phyloP scores from a whole-genome alignment of 2,329 filamentous ascomycete genomes.

The Trichoderma asperellum region DNA sequence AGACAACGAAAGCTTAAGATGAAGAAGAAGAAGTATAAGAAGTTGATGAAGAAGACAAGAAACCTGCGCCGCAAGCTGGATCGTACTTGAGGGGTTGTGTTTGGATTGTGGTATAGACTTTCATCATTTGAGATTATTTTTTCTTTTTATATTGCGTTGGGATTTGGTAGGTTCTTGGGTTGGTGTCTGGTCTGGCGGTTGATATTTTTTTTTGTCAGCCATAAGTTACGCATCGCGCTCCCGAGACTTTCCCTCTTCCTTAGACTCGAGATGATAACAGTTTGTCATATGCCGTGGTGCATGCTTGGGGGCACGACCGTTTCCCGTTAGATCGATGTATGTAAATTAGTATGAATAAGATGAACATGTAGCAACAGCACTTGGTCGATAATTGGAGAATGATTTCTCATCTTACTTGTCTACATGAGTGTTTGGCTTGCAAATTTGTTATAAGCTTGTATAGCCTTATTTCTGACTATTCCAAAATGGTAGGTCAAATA shows the following conservation, averaged over 20 bases:
- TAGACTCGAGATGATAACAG: slow-evolving; percentile 44
- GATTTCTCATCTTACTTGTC: not conserved
- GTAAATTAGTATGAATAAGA: slow-evolving; percentile 26
- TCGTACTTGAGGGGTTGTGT: slow-evolving; percentile 52
- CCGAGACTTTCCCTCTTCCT: slow-evolving; percentile 37
- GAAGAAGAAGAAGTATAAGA: slow-evolving; percentile 99
- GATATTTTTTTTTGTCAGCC: slow-evolving; percentile 35
- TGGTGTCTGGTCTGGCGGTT: slow-evolving; percentile 41
- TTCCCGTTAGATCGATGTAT: slow-evolving; percentile 23
- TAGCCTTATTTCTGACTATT: not conserved
- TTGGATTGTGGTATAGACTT: slow-evolving; percentile 36
- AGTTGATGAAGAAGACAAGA: slow-evolving; percentile 91
- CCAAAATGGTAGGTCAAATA: not conserved
- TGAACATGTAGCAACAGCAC: slow-evolving; percentile 21
- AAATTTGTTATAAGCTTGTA: not conserved
- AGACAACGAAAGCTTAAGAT: slow-evolving; percentile 94
- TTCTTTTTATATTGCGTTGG: slow-evolving; percentile 33
- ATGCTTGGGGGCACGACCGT: slow-evolving; percentile 18
- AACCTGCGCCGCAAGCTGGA: slow-evolving; percentile 85
- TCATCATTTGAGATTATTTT: slow-evolving; percentile 21
- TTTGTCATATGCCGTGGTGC: slow-evolving; percentile 32
- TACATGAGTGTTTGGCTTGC: not conserved
- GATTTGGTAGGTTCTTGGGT: slow-evolving; percentile 37
- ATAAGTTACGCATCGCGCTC: slow-evolving; percentile 39
- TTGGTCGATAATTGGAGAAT: not conserved